These are phyloP conservation scores for Boletus barrowsii DNA, from an alignment of 768 basidiomycete genomes.

Conservation along the genomic window DNA sequence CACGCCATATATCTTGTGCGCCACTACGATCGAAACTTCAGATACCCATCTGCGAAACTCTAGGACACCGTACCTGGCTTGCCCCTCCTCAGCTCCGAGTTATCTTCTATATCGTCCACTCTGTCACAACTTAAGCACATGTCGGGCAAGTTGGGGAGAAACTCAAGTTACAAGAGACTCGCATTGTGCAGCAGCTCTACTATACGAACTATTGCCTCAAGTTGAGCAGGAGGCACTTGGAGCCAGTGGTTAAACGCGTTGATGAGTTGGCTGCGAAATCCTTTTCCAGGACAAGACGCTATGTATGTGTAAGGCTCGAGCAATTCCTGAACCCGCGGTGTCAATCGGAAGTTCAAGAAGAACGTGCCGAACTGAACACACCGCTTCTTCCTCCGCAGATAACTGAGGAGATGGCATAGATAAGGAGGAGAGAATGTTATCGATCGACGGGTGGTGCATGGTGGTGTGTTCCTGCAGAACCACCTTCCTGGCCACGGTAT, in stretches of 20 bases:
- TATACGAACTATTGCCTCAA: conserved; percentile 70
- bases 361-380: conserved; percentile 6
- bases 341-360: neutral
- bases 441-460: conserved; percentile 35
- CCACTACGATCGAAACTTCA: conserved; percentile 46
- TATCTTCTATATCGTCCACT: conserved; percentile 95
- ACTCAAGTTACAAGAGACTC: conserved; percentile 71
- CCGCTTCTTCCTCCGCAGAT: conserved; percentile 23
- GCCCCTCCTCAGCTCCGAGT: conserved; percentile 82
- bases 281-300: conserved; percentile 84
- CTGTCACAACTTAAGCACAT: conserved; percentile 37
- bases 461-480: neutral
- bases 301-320: conserved; percentile 90
- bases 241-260: conserved; percentile 93
- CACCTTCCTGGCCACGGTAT: conserved; percentile 2
- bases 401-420: conserved; percentile 22
- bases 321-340: conserved; percentile 37
- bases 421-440: conserved; percentile 36
- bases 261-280: conserved; percentile 82
- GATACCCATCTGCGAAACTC: neutral
- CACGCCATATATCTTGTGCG: conserved; percentile 94
- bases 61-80: conserved; percentile 57
- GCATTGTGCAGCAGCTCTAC: conserved; percentile 93
- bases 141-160: neutral
- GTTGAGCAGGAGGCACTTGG: conserved; percentile 69